Evolutionary conservation across 495 filamentous ascomycete genomes (phyloP).

Genomic region (Amorphotheca resinae): DNA sequence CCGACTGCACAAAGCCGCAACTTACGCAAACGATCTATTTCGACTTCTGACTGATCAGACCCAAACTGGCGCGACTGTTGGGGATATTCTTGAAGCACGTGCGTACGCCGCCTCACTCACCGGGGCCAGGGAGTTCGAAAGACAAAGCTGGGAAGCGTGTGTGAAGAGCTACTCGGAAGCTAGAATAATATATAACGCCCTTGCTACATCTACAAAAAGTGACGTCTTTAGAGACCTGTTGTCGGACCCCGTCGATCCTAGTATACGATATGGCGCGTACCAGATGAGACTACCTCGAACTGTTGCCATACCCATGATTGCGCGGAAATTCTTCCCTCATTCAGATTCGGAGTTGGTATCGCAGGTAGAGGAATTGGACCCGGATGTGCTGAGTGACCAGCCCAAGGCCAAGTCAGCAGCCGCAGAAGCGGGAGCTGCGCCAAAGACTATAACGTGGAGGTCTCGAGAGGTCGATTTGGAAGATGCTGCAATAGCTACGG

Average conservation of each 20-base stretch:
- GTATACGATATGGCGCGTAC: constrained; percentile 88
- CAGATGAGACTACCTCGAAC: constrained; percentile 76
- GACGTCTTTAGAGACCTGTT: constrained; percentile 80
- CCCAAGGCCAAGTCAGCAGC: constrained; percentile 44
- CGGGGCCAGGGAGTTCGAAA: constrained; percentile 72
- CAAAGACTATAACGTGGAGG: constrained; percentile 78
- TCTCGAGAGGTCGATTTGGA: constrained; percentile 77
- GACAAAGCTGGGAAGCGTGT: constrained; percentile 72
- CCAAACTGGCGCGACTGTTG: constrained; percentile 48
- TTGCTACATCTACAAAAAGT: constrained; percentile 42
- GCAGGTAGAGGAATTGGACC: constrained; percentile 59
- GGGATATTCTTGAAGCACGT: constrained; percentile 71
- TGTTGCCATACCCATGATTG: constrained; percentile 62
- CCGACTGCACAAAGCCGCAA: constrained; percentile 65
- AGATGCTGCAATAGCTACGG: constrained; percentile 77
- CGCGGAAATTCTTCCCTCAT: constrained; percentile 58
- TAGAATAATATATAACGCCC: constrained; percentile 67
- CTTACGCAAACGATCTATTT: constrained; percentile 55
- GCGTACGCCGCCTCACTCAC: constrained; percentile 67
- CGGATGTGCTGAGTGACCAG: constrained; percentile 49
- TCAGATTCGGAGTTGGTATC: constrained; percentile 48
- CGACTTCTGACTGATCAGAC: constrained; percentile 46
- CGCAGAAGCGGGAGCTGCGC: constrained; percentile 43
- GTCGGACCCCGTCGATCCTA: constrained; percentile 78
- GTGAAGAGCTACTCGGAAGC: constrained; percentile 62